These are phyloP conservation scores for Penicillium polonicum DNA, from an alignment of 2,329 filamentous ascomycete genomes.

Conservation along the genomic window DNA sequence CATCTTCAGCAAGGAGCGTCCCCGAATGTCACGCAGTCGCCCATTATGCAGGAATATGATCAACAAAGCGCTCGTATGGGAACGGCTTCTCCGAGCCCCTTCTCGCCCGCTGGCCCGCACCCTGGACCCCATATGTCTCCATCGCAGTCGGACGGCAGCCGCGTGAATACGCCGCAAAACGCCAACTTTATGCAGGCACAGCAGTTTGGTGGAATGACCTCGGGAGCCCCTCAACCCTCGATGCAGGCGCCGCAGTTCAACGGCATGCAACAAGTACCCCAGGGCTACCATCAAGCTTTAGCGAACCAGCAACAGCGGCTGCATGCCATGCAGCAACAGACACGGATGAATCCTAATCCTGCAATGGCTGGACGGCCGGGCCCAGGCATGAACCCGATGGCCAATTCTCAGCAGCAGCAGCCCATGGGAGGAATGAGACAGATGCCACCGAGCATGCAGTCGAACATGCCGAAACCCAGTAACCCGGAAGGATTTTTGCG, in stretches of 20 bases:
- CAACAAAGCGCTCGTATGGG: slow-evolving; percentile 74
- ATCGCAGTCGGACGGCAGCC: slow-evolving; percentile 67
- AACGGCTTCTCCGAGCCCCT: slow-evolving; percentile 88
- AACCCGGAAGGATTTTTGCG: slow-evolving; percentile 70
- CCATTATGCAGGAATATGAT: slow-evolving; percentile 75
- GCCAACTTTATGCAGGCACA: slow-evolving; percentile 62
- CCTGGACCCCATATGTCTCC: slow-evolving; percentile 68
- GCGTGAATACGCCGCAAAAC: slow-evolving; percentile 68
- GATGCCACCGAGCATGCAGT: slow-evolving; percentile 47
- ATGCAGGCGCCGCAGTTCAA: slow-evolving; percentile 51
- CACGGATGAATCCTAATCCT: slow-evolving; percentile 54
- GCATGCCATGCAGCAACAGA: slow-evolving; percentile 81
- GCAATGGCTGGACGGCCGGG: slow-evolving; percentile 37
- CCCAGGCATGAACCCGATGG: slow-evolving; percentile 40
- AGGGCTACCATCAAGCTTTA: slow-evolving; percentile 57
- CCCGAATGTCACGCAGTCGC: slow-evolving; percentile 83
- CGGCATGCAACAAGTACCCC: slow-evolving; percentile 43
- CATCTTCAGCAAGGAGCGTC: slow-evolving; percentile 81
- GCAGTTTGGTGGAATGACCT: slow-evolving; percentile 45
- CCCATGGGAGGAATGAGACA: slow-evolving; percentile 51
- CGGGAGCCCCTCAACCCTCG: slow-evolving; percentile 40
- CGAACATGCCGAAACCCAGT: slow-evolving; percentile 41
- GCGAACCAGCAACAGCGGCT: slow-evolving; percentile 69
- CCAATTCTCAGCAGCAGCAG: slow-evolving; percentile 37
- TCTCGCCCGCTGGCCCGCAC: slow-evolving; percentile 72